Base-by-base conservation (phyloP, 2,329 filamentous ascomycete species). In the Neonectria sp. region DNA sequence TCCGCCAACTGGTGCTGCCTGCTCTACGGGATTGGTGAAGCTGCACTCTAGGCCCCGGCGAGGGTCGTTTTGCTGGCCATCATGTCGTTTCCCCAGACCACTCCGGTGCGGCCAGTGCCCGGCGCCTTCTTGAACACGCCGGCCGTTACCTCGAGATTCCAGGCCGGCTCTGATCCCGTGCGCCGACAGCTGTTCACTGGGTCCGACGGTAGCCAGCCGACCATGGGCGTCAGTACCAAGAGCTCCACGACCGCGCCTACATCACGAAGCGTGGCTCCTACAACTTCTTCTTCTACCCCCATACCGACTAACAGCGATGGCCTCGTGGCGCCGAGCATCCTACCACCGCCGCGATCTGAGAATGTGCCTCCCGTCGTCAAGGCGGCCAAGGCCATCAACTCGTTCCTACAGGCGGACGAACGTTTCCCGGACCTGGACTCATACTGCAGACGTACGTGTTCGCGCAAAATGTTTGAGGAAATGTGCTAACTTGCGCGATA, bases 351-450 rank as follows among this genome's bases (percentile, higher is more conserved):
- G 61, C 85, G 86, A 67, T 79, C 77, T 12, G 82, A 84, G 49
- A 80, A 82, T 64, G 77, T 92, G 53, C 90, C 89, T 51, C 92
- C 93, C 0, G 88, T 97, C 67, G 88, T 93, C 72, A 93, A 94
- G 80, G 96, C 94, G 24, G 94, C 95, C 53, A 88, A 87, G 71
- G 95, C 93, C 24, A 92, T 99, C 79, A 97, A 97, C 80, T 88
- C 91, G 71, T 91, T 93, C 51, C 84, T 98, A 51, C 86, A 89
- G 66, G 86, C 88, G 66, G 95, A 98, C 77, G 90, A 91, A 75
- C 90, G 90, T 77, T 99, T 94, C 77, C 95, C 95, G 7, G 94
- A 97, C 71, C 85, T 99, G 21, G 95, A 98, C 79, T 92, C 90
- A 65, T 97, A 97, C 82, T 91, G 97, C 75, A 90, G 91, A 82